Conservation (phyloP, 202 grass and related monocot genomes). For the Brachypodium distachyon region DNA sequence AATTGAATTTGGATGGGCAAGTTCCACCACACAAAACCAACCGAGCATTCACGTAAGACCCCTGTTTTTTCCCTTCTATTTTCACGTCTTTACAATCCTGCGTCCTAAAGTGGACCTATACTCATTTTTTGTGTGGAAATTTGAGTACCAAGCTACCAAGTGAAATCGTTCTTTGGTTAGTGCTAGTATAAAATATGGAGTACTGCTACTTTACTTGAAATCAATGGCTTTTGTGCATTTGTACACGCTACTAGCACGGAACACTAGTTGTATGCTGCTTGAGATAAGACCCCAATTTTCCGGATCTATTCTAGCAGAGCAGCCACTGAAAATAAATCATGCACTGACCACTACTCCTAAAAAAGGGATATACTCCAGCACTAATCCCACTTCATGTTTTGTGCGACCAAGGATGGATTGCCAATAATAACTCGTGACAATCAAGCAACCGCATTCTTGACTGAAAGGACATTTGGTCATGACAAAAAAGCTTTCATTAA, state of each 20-base stretch:
- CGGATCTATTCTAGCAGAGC: background rate
- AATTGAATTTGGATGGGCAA: too few species aligned
- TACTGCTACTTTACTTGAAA: background rate
- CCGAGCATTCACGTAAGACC: too few species aligned
- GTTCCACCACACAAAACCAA: too few species aligned
- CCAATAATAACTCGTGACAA: constrained; percentile 7
- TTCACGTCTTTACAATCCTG: too few species aligned
- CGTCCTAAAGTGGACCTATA: too few species aligned
- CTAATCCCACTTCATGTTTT: background rate
- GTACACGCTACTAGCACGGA: background rate
- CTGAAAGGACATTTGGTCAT: background rate
- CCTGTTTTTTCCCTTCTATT: too few species aligned
- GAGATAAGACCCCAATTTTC: constrained; percentile 12
- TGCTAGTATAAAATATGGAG: background rate
- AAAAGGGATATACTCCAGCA: too few species aligned
- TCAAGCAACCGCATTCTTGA: background rate
- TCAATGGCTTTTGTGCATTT: background rate
- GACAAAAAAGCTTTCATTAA: background rate
- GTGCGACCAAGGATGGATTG: background rate
- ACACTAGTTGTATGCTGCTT: background rate
- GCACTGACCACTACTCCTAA: too few species aligned
- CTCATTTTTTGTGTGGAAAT: too few species aligned
- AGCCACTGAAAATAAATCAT: too few species aligned
- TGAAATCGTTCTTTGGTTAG: background rate
- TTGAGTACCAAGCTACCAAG: background rate